phyloP scores from a whole-genome alignment of 2,329 filamentous ascomycete species.

The Fusarium goolgardi region DNA sequence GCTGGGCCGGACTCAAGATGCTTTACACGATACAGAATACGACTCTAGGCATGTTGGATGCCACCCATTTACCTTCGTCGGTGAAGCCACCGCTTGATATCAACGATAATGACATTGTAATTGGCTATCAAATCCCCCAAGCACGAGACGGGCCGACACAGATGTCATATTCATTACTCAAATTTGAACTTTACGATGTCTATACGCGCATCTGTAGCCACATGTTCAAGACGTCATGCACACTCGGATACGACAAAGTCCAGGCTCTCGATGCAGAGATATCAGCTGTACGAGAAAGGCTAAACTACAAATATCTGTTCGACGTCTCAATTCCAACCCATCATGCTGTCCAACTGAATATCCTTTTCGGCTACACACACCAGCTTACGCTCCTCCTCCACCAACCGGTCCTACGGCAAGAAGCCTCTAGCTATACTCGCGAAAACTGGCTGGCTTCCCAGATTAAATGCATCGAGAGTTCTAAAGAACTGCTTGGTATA shows the following conservation, averaged over 20 bases:
- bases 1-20: conserved; percentile 34
- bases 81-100: background rate
- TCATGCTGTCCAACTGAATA: conserved; percentile 28
- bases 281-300: background rate
- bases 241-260: background rate
- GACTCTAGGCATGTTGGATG: conserved; percentile 23
- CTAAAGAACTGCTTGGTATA: background rate
- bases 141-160: background rate
- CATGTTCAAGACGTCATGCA: background rate
- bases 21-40: conserved; percentile 36
- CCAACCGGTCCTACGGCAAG: conserved; percentile 15
- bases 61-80: conserved; percentile 1
- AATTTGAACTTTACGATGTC: conserved; percentile 3
- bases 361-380: conserved; percentile 30
- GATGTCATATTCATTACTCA: conserved; percentile 6
- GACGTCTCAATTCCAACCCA: conserved; percentile 4
- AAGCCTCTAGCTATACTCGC: background rate
- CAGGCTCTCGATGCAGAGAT: conserved; percentile 4
- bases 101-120: background rate
- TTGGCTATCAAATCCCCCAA: background rate
- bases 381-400: conserved; percentile 29
- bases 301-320: conserved; percentile 5
- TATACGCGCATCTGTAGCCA: conserved; percentile 1
- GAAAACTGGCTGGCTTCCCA: background rate
- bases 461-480: background rate